Base-by-base conservation (phyloP, 768 basidiomycete species). In the Naganishia vaughanmartiniae region DNA sequence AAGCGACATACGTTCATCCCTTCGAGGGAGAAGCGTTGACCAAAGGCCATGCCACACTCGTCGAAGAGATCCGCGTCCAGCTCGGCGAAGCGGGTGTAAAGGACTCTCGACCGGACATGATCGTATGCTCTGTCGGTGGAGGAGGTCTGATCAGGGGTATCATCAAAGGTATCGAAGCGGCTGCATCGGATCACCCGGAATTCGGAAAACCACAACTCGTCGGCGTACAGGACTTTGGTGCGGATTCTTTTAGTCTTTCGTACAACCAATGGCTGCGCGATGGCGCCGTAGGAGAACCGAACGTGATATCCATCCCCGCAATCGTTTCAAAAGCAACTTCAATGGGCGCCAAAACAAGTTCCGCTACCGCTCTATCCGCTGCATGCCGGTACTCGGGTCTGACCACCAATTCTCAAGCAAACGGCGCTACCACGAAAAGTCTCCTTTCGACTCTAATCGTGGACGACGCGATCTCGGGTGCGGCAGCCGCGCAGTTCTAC, bases 261-360 rank as follows among this genome's bases (percentile, higher is more conserved):
- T 58, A 58, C 56, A 60, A 69, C 57, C 45, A 31, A 21, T 69
- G 58, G 45, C 34, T 58, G 12, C 30, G 31, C 30, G 39, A 63
- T 36, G 60, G 39, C 4, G 4, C 4, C n/a, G 4, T 4, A 17
- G 60, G 39, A 26, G 68, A 57, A 45, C 31, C 56, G 5, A 36
- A 24, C 3, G 63, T 74, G 24, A 57, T 76, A 28, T 74, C 75
- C 17, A 42, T 79, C 15, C 78, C 78, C 7, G 76, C 69, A 7
- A 79, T 79, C 46, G 76, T 74, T 10, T 74, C 73, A 4, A 66
- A 77, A 24, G 78, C 78, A 5, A 77, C 75, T 3, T 76, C 76
- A 1, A 69, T 79, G 34, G 78, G 78, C n/a, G 75, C 76, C 2
- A 66, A 54, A 45, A 57, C 42, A 46, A 28, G 51, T 24, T 66